phyloP scores from a whole-genome alignment of 257 asterid genomes.

The Solanum rostratum region DNA sequence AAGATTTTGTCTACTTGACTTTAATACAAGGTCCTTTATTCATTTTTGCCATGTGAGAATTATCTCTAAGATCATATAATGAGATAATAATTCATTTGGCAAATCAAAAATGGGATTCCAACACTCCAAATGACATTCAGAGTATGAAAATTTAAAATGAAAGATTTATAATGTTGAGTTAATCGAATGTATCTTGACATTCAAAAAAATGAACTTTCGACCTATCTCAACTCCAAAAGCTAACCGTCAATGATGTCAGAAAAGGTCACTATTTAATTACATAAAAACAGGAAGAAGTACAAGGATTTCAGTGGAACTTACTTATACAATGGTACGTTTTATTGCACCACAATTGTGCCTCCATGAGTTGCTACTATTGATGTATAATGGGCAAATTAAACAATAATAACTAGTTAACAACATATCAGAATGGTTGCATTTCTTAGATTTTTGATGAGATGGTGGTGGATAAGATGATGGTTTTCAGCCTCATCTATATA shows the following conservation, averaged over 20 bases:
- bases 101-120: not conserved
- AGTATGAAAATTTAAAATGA: not conserved
- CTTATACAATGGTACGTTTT: constrained; percentile 1
- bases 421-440: not conserved
- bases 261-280: not conserved
- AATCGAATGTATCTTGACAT: not conserved
- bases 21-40: not conserved
- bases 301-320: not conserved
- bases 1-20: not conserved
- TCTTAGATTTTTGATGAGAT: not conserved
- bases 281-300: not conserved
- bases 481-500: not conserved
- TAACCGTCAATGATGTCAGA: not conserved
- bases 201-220: not conserved
- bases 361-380: constrained; percentile 2
- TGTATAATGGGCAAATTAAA: not conserved
- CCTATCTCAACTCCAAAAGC: not conserved
- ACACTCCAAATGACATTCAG: not conserved
- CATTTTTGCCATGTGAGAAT: not conserved
- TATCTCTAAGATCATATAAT: not conserved
- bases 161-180: not conserved
- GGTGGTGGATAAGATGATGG: not conserved
- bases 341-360: constrained; percentile 5
- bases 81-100: not conserved
- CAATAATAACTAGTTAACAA: not conserved